A percentile compares a stretch with the other conserved stretches of the same genome.
Evolutionary conservation across 805 yeast species (phyloP).

Genomic region (Candida broadrunensis): DNA sequence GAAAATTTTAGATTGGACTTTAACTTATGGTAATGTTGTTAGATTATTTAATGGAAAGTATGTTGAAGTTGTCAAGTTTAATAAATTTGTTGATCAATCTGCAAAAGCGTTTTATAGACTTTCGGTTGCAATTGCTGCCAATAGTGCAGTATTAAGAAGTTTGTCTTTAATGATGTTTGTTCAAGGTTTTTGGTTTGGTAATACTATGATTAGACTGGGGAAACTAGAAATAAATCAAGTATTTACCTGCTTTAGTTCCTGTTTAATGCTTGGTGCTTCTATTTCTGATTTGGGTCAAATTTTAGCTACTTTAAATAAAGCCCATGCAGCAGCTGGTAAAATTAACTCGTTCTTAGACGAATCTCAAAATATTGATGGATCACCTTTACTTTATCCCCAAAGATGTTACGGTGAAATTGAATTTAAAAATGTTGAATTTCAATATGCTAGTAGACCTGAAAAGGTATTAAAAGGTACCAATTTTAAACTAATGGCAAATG

Average conservation of each 20-base stretch:
- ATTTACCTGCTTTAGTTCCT: conserved; percentile 79
- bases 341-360: conserved; percentile 39
- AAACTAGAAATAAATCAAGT: conserved; percentile 59
- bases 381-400: conserved; percentile 9
- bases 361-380: background rate
- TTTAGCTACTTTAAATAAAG: conserved; percentile 63
- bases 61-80: conserved; percentile 47
- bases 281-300: conserved; percentile 56
- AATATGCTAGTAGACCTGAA: conserved; percentile 57
- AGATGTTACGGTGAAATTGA: conserved; percentile 46
- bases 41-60: conserved; percentile 57
- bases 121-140: conserved; percentile 50
- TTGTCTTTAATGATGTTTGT: conserved; percentile 74
- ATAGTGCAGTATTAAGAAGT: conserved; percentile 54
- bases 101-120: conserved; percentile 39
- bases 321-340: conserved; percentile 61
- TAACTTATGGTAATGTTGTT: conserved; percentile 58
- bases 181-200: conserved; percentile 92
- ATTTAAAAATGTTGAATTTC: conserved; percentile 57
- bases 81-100: conserved; percentile 29
- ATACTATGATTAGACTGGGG: conserved; percentile 53
- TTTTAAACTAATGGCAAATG: conserved; percentile 33
- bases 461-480: conserved; percentile 47
- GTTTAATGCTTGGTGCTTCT: conserved; percentile 66
- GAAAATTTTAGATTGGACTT: conserved; percentile 65